Evolutionary conservation across 768 basidiomycete species (phyloP), one percentile per base, ranked within the genome.

Genomic region (Russula brevipes): DNA sequence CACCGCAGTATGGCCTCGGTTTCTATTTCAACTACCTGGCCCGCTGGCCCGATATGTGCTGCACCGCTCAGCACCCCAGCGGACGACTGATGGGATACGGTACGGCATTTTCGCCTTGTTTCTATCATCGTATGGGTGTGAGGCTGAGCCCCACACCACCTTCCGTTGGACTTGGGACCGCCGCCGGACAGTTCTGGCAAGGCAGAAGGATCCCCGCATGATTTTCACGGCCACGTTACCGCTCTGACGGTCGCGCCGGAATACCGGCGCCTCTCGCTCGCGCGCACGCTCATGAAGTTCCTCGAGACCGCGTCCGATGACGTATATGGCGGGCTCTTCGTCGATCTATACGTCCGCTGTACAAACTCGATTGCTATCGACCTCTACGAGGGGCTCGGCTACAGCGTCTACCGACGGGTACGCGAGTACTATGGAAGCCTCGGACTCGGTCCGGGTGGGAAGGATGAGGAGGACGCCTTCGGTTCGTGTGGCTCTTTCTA

Each of bases 181-280:
- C 24, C 24, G 8, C 17, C 9, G 11, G 11, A 14, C 46, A 98
- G 97, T 98, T 69, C 80, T 99, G 94, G 94, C 31, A 99, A 98
- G 70, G 92, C 94, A 1, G 94, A 97, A 74, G 94, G 94, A 2
- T 66, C 73, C 5, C 78, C 79, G 0, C 61, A 74, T 1, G 94
- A 95, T 70, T 93, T 89, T 85, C 93, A 94, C 70, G 96, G 94
- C 0, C 97, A 98, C 71, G 87, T 98, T 70, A 98, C 96, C 0
- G 95, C 95, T 0, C 79, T 99, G 54, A 93, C 94, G 5, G 94
- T 99, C 59, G 90, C 94, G 0, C 97, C 97, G 12, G 87, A 91
- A 69, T 97, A 92, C 74, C 89, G 97, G 46, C 87, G 91, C 3
- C 82, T 98, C 3, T 85, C 85, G 1, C 85, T 98, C 50, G 96